A percentile compares a stretch with the other conserved stretches of the same genome.
These are phyloP conservation scores for Blastobotrys serpentis DNA, from an alignment of 1,139 yeast species.

Conservation along the genomic window DNA sequence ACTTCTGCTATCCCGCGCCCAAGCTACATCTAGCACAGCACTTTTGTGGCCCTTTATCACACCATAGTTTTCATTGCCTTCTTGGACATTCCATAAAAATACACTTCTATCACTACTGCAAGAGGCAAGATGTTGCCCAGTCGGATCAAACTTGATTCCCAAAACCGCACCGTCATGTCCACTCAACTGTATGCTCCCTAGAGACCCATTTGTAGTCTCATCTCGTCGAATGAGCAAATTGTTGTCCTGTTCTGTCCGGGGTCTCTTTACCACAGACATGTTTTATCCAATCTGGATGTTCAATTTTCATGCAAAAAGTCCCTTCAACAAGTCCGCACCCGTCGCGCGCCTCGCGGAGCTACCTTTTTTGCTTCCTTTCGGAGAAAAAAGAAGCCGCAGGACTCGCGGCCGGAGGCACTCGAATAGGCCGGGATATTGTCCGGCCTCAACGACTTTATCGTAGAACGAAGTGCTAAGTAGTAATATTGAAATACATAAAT, in stretches of 20 bases:
- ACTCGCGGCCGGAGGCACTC: too few species aligned
- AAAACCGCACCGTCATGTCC: conserved; percentile 36
- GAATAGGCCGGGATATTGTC: background rate
- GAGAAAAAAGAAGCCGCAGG: too few species aligned
- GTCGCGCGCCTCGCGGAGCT: too few species aligned
- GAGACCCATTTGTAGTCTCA: background rate
- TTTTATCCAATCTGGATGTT: too few species aligned
- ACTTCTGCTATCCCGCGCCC: conserved; percentile 45
- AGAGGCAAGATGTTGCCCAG: conserved; percentile 38
- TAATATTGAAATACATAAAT: too few species aligned
- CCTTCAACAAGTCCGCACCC: too few species aligned
- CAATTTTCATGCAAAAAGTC: too few species aligned
- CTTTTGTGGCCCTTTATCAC: conserved; percentile 49
- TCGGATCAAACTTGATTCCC: conserved; percentile 34
- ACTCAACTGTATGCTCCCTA: conserved; percentile 18
- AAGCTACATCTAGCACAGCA: conserved; percentile 49
- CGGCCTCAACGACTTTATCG: too few species aligned
- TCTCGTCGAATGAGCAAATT: background rate
- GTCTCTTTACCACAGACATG: conserved; percentile 22
- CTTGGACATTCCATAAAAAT: conserved; percentile 46
- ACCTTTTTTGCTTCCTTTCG: too few species aligned
- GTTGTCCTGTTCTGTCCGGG: conserved; percentile 16
- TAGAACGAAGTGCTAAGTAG: too few species aligned
- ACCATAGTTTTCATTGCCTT: conserved; percentile 44
- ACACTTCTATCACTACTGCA: conserved; percentile 36